These are phyloP conservation scores for Aspergillus latus DNA, from an alignment of 2,329 filamentous ascomycete species.

Conservation along the genomic window DNA sequence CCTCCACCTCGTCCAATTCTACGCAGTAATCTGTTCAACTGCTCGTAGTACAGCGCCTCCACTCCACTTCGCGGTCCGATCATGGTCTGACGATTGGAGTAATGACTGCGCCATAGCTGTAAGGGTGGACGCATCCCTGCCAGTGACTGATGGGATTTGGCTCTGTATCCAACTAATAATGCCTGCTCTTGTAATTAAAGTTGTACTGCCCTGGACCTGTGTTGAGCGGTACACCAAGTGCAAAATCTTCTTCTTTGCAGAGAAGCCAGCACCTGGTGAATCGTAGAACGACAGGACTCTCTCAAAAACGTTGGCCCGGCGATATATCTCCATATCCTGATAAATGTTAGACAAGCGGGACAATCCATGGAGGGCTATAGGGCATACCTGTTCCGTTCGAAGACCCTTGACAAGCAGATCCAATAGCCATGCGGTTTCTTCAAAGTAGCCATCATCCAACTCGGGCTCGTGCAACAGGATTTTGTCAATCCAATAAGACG, in stretches of 20 bases:
- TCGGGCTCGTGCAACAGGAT: constrained; percentile 73
- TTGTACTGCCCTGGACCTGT: constrained; percentile 71
- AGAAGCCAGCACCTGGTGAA: constrained; percentile 63
- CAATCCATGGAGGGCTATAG: neutral
- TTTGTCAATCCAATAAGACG: constrained; percentile 63
- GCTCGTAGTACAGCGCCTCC: constrained; percentile 45
- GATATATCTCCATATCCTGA: constrained; percentile 51
- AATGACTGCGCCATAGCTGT: constrained; percentile 60
- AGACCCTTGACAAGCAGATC: constrained; percentile 67
- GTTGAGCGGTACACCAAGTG: constrained; percentile 65
- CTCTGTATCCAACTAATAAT: constrained; percentile 72
- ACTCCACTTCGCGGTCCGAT: constrained; percentile 68
- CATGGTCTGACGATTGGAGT: constrained; percentile 65
- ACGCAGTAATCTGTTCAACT: constrained; percentile 26
- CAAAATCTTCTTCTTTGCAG: constrained; percentile 63
- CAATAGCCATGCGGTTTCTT: constrained; percentile 73
- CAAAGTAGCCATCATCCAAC: constrained; percentile 70
- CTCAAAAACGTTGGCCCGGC: constrained; percentile 68
- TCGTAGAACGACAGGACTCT: constrained; percentile 68
- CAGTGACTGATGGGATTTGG: constrained; percentile 54
- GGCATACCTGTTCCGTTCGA: constrained; percentile 53
- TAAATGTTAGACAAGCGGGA: constrained; percentile 14
- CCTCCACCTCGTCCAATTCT: neutral
- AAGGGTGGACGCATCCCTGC: constrained; percentile 40
- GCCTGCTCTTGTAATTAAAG: constrained; percentile 73